Evolutionary conservation across 1,284 basidiomycete genomes (phyloP).

Genomic region (Leccinum solheimii): DNA sequence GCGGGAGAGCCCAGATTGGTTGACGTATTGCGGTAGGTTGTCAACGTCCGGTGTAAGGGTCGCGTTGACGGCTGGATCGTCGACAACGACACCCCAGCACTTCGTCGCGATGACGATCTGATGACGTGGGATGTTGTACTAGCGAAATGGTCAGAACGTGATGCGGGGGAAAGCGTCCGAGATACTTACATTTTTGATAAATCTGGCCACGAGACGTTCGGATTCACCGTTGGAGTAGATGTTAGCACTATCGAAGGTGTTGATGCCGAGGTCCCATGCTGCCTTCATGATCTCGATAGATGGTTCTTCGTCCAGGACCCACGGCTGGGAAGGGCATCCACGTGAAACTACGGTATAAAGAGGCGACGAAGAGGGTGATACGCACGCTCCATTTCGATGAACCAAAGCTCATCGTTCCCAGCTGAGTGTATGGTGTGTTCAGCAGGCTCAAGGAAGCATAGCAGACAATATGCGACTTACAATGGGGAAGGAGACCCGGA

Average conservation of each 20-base stretch:
- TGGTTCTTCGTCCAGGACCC: neutral
- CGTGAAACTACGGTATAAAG: neutral
- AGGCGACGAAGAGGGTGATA: neutral
- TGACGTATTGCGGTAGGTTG: neutral
- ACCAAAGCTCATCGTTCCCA: neutral
- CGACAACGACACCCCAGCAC: too few species aligned
- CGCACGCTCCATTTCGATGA: neutral
- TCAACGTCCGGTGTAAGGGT: neutral
- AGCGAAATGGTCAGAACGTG: neutral
- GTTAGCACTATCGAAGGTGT: neutral
- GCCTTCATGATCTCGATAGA: neutral
- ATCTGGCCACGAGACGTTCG: neutral
- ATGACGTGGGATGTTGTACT: too few species aligned
- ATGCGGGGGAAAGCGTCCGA: neutral
- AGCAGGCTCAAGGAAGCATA: neutral
- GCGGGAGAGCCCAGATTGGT: neutral
- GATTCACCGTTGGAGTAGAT: neutral
- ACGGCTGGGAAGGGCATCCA: neutral
- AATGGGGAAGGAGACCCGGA: neutral
- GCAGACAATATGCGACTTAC: neutral
- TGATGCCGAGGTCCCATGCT: neutral
- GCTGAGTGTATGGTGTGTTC: neutral
- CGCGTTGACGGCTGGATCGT: neutral
- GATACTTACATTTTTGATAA: neutral
- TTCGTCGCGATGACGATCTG: too few species aligned